These are phyloP conservation scores for Chamaenerion angustifolium DNA, from an alignment of 345 rosid genomes.

Conservation along the genomic window DNA sequence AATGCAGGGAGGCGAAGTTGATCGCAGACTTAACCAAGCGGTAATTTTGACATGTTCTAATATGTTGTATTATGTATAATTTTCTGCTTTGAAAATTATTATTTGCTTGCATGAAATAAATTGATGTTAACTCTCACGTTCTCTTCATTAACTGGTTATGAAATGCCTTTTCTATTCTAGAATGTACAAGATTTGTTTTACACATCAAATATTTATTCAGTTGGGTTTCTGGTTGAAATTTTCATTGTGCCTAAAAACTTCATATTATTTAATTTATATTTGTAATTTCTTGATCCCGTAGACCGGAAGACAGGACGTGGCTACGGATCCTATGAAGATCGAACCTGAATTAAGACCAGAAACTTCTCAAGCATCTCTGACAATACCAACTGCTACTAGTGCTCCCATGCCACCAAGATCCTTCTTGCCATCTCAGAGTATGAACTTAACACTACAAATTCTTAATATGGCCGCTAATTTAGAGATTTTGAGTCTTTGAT, in stretches of 20 bases:
- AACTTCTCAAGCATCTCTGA: constrained; percentile 38
- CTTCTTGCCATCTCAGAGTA: constrained; percentile 59
- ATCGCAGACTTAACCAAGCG: constrained; percentile 40
- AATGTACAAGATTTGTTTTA: no score
- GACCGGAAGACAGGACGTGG: constrained; percentile 23
- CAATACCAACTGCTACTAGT: constrained; percentile 27
- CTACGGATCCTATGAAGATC: constrained; percentile 22
- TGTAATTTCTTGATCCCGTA: constrained; percentile 1
- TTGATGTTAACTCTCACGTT: no score
- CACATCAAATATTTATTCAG: no score
- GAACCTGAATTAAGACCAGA: constrained; percentile 45
- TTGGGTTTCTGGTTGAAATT: no score
- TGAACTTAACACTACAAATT: constrained; percentile 10
- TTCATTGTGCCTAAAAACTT: not conserved
- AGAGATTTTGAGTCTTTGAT: constrained; percentile 9
- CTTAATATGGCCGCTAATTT: not conserved
- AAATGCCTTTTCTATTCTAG: no score
- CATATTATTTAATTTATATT: not conserved
- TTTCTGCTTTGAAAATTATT: not conserved
- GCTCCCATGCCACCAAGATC: constrained; percentile 27
- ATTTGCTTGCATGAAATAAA: no score
- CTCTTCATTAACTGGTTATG: no score
- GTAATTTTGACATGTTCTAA: constrained; percentile 23
- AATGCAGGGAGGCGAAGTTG: constrained; percentile 68
- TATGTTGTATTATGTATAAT: not conserved